Evolutionary conservation across 805 yeast species (phyloP).

Genomic region (Kodamaea neixiangensis): DNA sequence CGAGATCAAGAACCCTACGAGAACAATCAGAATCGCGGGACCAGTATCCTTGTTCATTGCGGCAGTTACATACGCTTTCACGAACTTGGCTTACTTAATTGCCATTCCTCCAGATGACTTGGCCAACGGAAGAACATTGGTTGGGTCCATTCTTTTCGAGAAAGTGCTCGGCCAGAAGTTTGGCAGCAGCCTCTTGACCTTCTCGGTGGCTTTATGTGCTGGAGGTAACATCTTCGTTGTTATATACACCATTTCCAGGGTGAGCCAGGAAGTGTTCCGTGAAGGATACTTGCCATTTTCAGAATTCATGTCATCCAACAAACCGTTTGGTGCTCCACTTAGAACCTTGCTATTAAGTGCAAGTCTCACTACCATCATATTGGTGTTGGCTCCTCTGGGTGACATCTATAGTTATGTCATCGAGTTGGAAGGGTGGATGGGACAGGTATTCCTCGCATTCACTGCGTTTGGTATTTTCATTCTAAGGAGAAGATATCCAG

Average conservation of each 20-base stretch:
- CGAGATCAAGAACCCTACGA: slow-evolving; percentile 59
- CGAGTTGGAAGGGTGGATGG: slow-evolving; percentile 53
- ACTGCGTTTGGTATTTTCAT: slow-evolving; percentile 60
- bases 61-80: slow-evolving; percentile 49
- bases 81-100: slow-evolving; percentile 57
- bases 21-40: slow-evolving; percentile 62
- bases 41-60: slow-evolving; percentile 53
- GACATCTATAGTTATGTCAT: slow-evolving; percentile 54
- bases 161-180: slow-evolving; percentile 53
- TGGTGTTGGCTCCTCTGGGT: slow-evolving; percentile 45
- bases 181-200: slow-evolving; percentile 56
- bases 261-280: slow-evolving; percentile 64
- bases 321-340: slow-evolving; percentile 58
- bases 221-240: slow-evolving; percentile 66
- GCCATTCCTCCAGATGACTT: slow-evolving; percentile 57
- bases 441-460: slow-evolving; percentile 51
- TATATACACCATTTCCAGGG: slow-evolving; percentile 57
- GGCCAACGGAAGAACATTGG: slow-evolving; percentile 54
- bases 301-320: slow-evolving; percentile 51
- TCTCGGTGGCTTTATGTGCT: slow-evolving; percentile 60
- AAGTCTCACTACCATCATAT: slow-evolving; percentile 39
- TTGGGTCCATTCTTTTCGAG: slow-evolving; percentile 60
- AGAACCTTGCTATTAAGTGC: slow-evolving; percentile 50
- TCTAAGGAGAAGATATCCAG: slow-evolving; percentile 51
- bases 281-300: slow-evolving; percentile 64